Conservation (phyloP, 495 filamentous ascomycete species). For the Neurospora sp. region DNA sequence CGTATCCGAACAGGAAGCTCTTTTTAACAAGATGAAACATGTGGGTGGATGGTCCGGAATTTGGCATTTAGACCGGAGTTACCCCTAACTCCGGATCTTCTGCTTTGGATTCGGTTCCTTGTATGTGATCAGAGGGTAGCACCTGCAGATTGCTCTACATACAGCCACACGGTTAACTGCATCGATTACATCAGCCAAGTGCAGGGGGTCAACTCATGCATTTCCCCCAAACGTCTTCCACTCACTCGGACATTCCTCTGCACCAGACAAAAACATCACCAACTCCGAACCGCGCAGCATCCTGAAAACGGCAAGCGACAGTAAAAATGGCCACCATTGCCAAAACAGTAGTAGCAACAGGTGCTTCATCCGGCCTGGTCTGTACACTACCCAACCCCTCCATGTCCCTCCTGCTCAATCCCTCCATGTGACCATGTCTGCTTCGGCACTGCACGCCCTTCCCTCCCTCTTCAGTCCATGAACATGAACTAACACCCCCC, state of each 20-base stretch:
- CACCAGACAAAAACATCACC: background rate
- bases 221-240: background rate
- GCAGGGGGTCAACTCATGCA: background rate
- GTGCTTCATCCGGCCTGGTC: conserved; percentile 35
- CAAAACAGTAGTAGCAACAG: conserved; percentile 37
- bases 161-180: no score
- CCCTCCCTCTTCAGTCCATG: background rate
- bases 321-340: conserved; percentile 21
- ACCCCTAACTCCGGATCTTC: background rate
- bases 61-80: background rate
- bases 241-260: background rate
- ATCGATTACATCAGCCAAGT: background rate
- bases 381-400: background rate
- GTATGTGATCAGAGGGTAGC: background rate
- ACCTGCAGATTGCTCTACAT: background rate
- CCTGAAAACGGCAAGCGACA: background rate
- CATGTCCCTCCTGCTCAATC: background rate
- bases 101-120: background rate
- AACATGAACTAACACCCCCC: conserved; percentile 1
- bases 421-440: background rate
- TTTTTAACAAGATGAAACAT: background rate
- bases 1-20: background rate
- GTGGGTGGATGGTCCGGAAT: background rate
- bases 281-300: background rate
- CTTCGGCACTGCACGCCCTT: background rate